Evolutionary conservation across 768 basidiomycete genomes (phyloP).

Genomic region (Macrolepiota albuminosa): DNA sequence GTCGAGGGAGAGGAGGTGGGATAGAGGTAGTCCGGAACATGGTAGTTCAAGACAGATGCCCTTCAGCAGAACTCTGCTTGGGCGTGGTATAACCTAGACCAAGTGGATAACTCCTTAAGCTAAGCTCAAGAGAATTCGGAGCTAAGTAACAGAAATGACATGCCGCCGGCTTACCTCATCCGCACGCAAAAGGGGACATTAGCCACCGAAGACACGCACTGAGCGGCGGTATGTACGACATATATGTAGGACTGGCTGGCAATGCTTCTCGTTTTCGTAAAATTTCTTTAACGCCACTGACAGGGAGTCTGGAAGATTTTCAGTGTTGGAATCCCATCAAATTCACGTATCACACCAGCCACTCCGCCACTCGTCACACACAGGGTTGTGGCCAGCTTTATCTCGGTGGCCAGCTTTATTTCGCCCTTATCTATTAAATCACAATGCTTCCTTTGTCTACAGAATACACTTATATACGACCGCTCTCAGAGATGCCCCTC

Average conservation of each 20-base stretch:
- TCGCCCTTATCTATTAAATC: too few species aligned
- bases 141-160: background rate
- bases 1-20: background rate
- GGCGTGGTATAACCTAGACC: background rate
- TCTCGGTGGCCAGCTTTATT: too few species aligned
- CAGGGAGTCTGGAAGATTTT: background rate
- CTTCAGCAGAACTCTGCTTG: background rate
- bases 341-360: too few species aligned
- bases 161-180: background rate
- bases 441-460: too few species aligned
- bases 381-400: too few species aligned
- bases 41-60: background rate
- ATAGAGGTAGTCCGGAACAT: slow-evolving; percentile 11
- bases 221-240: background rate
- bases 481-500: too few species aligned
- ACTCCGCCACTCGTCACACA: too few species aligned
- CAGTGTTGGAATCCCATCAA: too few species aligned
- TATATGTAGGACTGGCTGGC: background rate
- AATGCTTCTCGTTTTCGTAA: background rate
- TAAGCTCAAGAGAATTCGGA: background rate
- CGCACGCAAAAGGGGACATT: background rate
- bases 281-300: too few species aligned
- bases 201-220: background rate
- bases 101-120: background rate
- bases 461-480: too few species aligned